A percentile compares a stretch with the other conserved stretches of the same genome.
Evolutionary conservation across 176 grass and related monocot species (phyloP).

Genomic region (Aechmea fasciata): DNA sequence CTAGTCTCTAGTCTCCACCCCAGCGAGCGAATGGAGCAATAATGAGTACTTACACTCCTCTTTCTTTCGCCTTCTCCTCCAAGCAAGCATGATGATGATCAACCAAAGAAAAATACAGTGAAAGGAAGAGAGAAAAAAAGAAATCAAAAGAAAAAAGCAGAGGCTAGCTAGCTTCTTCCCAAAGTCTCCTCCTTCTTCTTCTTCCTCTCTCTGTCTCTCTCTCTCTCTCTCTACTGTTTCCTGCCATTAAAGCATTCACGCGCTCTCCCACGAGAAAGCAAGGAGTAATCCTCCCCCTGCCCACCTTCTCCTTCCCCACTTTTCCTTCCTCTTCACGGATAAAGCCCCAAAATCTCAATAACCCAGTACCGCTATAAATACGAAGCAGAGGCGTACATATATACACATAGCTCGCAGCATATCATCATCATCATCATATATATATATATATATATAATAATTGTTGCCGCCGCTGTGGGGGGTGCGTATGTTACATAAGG

Average conservation of each 20-base stretch:
- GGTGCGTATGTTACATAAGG: slow-evolving; percentile 12
- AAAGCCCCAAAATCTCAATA: slow-evolving; percentile 34
- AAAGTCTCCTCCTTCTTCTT: slow-evolving; percentile 1
- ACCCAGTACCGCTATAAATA: slow-evolving; percentile 4
- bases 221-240: slow-evolving; percentile 10
- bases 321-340: slow-evolving; percentile 27
- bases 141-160: not conserved
- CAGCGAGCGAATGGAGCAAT: too few relatives aligned
- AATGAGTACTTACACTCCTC: too few relatives aligned
- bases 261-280: slow-evolving; percentile 28
- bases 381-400: slow-evolving; percentile 19
- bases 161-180: slow-evolving; percentile 9
- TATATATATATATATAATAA: too few relatives aligned
- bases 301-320: too few relatives aligned
- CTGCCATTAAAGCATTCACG: slow-evolving; percentile 37
- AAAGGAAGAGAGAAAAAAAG: slow-evolving; percentile 1
- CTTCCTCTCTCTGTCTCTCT: slow-evolving; percentile 2
- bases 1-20: too few relatives aligned
- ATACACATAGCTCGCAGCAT: too few relatives aligned
- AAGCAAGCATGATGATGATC: slow-evolving; percentile 32
- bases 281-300: not conserved
- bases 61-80: slow-evolving; percentile 27
- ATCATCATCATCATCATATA: too few relatives aligned
- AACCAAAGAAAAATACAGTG: not conserved
- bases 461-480: not conserved